Evolutionary conservation across 805 yeast species (phyloP), one percentile per base, ranked within the genome.

Genomic region (Barnettozyma siamensis): DNA sequence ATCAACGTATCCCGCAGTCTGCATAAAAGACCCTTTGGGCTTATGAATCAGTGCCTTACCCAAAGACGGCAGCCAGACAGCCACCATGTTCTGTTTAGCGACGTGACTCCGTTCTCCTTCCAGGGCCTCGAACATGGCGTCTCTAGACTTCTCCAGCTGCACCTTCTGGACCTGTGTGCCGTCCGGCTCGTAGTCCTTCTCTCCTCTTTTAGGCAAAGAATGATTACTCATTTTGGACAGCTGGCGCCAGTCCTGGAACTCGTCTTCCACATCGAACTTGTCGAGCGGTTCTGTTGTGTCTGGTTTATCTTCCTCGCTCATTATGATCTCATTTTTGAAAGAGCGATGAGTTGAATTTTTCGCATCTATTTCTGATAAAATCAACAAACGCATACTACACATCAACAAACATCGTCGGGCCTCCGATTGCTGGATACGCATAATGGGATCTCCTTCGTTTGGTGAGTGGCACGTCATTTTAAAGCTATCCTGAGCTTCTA

Each of bases 161-260:
- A 56, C 44, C 5, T 53, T 57, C 57, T 85, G 93, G 6, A 66
- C 55, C 6, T 54, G 50, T 0, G 88, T 80, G 1, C 86, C 88
- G 56, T 83, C 91, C 0, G 94, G 95, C 45, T 80, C 95, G 49
- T 78, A 84, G 49, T 86, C 95, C 57, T 89, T 89, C 43, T 79
- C 88, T 2, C 96, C 95, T 45, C 91, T 65, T 49, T 78, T 83
- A 3, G 89, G 89, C 20, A 57, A 43, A 1, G 57, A 33, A 2
- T 53, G 45, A 5, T 40, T 44, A 15, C 43, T 33, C 11, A 64
- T 34, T 37, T 54, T 55, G 5, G 62, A 54, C 35, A 68, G 44
- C 45, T 61, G 56, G 10, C 71, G 63, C 85, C 85, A 79, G 46
- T 78, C 82, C 46, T 72, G 78, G 5, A 63, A 51, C 33, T 66